A percentile compares a stretch with the other conserved stretches of the same genome.
Evolutionary conservation across 129 eudicot species (phyloP).

Genomic region (Rutidosis leptorrhynchoides): DNA sequence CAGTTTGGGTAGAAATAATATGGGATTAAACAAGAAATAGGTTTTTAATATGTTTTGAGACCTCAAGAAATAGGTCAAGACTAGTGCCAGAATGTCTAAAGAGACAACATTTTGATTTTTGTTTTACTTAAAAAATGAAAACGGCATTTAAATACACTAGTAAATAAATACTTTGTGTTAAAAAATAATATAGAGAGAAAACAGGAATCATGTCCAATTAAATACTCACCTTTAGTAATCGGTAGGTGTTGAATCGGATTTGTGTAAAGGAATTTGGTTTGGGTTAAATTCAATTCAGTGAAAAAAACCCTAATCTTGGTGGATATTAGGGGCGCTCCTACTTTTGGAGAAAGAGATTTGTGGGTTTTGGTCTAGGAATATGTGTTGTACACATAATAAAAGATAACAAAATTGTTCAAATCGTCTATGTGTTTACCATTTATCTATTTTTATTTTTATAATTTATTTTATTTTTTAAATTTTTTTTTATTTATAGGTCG

Average conservation of each 20-base stretch:
- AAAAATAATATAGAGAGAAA: conserved; percentile 3
- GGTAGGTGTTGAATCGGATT: conserved; percentile 19
- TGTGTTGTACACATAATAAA: conserved; percentile 26
- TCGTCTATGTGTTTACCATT: conserved; percentile 11
- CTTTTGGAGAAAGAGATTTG: conserved; percentile 22
- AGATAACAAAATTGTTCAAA: too few relatives aligned
- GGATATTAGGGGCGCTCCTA: conserved; percentile 25
- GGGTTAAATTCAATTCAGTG: conserved; percentile 21
- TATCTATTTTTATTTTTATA: neutral
- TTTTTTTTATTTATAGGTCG: too few relatives aligned
- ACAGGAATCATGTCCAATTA: conserved; percentile 15
- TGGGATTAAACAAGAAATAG: conserved; percentile 21
- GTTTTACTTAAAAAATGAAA: conserved; percentile 22
- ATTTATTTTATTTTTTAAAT: too few relatives aligned
- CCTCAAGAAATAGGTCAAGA: conserved; percentile 36
- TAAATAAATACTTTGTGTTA: conserved; percentile 15
- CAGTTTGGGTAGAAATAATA: conserved; percentile 26
- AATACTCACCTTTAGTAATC: conserved; percentile 22
- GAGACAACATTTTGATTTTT: conserved; percentile 9
- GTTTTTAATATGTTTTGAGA: conserved; percentile 24
- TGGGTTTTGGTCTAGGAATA: conserved; percentile 25
- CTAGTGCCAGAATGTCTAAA: conserved; percentile 30
- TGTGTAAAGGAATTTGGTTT: conserved; percentile 29
- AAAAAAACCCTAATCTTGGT: conserved; percentile 38
- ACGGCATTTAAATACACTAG: conserved; percentile 11